Evolutionary conservation across 495 filamentous ascomycete genomes (phyloP).

Genomic region (Bryoglossum gracile): DNA sequence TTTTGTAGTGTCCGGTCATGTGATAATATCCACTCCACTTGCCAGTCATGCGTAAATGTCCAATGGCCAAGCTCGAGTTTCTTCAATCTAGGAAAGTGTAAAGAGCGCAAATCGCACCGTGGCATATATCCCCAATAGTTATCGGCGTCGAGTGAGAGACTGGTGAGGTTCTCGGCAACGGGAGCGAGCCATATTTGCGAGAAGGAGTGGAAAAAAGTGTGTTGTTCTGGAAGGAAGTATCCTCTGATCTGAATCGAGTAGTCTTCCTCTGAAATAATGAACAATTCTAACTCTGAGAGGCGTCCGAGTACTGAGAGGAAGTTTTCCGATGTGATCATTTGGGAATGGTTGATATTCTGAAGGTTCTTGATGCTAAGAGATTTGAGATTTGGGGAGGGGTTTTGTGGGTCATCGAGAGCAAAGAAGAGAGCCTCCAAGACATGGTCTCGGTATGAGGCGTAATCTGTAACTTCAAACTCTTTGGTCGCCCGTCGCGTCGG

Average conservation of each 20-base stretch:
- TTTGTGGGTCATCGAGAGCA: neutral
- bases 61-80: neutral
- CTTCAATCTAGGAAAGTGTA: constrained; percentile 4
- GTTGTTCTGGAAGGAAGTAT: neutral
- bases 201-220: neutral
- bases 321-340: neutral
- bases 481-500: neutral
- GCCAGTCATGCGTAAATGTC: neutral
- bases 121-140: neutral
- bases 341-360: neutral
- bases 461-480: neutral
- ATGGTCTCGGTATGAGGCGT: neutral
- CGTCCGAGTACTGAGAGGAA: neutral
- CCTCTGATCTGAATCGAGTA: neutral
- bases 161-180: neutral
- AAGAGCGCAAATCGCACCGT: neutral
- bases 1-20: neutral
- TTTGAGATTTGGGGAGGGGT: neutral
- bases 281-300: neutral
- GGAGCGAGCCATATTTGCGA: neutral
- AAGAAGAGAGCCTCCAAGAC: neutral
- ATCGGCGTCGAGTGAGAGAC: neutral
- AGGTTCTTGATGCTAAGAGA: constrained; percentile 5
- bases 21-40: constrained; percentile 6
- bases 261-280: constrained; percentile 2